Base-by-base conservation (phyloP, 352 stramenopile species). In the Globisporangium nodosum region DNA sequence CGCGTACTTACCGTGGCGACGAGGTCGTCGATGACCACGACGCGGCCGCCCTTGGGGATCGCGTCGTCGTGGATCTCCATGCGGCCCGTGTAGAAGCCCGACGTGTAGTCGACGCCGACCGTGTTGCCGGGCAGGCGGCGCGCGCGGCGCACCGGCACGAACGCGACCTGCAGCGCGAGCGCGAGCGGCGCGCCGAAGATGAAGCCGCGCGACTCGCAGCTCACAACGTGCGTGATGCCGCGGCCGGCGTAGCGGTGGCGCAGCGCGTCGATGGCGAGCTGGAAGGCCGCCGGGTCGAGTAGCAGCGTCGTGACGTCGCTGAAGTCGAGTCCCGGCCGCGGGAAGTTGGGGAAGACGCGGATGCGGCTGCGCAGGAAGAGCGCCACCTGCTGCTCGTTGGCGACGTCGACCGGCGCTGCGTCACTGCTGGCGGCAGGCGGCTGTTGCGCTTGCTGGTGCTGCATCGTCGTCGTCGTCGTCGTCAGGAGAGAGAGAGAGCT, bases 31-130 rank as follows among this genome's bases (percentile, higher is more conserved):
- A 93, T 88, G 58, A 93, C 77, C 20, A 90, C 73, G 8, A 92
- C 80, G 57, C 84, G 81, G 8, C 65, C 77, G 54, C 81, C 84
- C 18, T 68, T 74, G 9, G 74, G 68, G 57, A 94, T 88, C n/a
- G 80, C 78, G 51, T 94, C 81, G 45, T 88, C 76, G 59, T 94
- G 84, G 51, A 93, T 88, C 63, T 93, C 84, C 73, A 92, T 76
- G 12, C 84, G 76, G 0, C 79, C 78, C 0, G 76, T 74, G 61
- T 80, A 88, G 47, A 88, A 94, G 11, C 82, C 80, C 31, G 79
- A 88, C 8, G 74, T 79, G 68, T 89, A 94, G 62, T 94, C 80
- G 45, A 93, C 74, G n/a, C 84, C 84, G 51, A 94, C 77, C 0
- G 76, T 84, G 60, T 86, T 78, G 35, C 81, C 76, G 0, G 78